Conservation (phyloP, 768 basidiomycete genomes). For the Sistotremastrum suecicum region DNA sequence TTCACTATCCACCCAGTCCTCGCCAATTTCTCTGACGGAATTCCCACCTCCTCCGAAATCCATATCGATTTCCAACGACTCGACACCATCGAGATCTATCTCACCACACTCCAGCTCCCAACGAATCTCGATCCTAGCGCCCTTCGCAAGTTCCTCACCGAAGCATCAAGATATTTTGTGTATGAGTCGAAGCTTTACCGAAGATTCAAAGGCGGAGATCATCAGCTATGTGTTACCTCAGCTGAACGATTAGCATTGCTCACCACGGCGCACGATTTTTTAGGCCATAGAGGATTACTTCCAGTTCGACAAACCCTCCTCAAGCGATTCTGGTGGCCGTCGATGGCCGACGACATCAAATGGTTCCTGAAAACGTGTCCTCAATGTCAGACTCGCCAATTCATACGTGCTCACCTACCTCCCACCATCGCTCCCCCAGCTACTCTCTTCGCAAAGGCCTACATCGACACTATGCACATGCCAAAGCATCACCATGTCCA, state of each 20-base stretch:
- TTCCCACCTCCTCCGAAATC: too few species aligned
- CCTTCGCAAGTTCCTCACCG: too few species aligned
- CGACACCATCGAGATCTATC: too few species aligned
- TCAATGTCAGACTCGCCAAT: slow-evolving; percentile 17
- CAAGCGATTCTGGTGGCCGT: slow-evolving; percentile 18
- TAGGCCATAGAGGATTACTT: slow-evolving; percentile 10
- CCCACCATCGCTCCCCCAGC: slow-evolving; percentile 11
- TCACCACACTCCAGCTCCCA: slow-evolving; percentile 1
- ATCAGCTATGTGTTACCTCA: slow-evolving; percentile 9
- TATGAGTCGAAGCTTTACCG: slow-evolving; percentile 7
- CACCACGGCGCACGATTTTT: slow-evolving; percentile 6
- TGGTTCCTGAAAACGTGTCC: slow-evolving; percentile 21
- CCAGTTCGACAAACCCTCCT: slow-evolving; percentile 1
- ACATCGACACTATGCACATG: slow-evolving; percentile 6
- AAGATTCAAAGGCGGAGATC: slow-evolving; percentile 3
- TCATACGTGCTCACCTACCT: slow-evolving; percentile 9
- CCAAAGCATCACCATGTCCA: slow-evolving; percentile 13
- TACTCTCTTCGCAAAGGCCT: slow-evolving; percentile 11
- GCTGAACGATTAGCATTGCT: slow-evolving; percentile 3
- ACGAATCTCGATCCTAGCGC: too few species aligned
- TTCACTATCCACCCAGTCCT: background rate
- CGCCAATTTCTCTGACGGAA: background rate
- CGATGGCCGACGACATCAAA: slow-evolving; percentile 14
- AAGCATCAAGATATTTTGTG: background rate
- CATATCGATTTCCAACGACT: background rate